Conservation (phyloP, 2,329 filamentous ascomycete genomes). For the Plectosphaerella plurivora region DNA sequence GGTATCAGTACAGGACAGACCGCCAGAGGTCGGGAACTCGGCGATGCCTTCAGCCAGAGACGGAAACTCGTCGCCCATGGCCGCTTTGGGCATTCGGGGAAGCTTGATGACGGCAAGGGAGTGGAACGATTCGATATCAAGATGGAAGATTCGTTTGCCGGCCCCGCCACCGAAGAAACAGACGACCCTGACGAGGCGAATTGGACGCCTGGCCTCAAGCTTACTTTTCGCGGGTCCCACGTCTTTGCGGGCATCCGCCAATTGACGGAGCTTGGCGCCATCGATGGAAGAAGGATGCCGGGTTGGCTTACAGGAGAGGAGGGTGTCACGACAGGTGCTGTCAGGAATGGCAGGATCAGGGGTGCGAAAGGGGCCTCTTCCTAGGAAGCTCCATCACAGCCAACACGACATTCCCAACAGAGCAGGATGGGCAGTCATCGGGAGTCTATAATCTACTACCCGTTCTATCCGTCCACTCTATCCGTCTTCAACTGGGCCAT, state of each 20-base stretch:
- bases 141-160: constrained; percentile 51
- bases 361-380: constrained; percentile 42
- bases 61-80: constrained; percentile 51
- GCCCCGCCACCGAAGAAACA: constrained; percentile 18
- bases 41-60: background rate
- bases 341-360: constrained; percentile 61
- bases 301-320: constrained; percentile 91
- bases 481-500: no score
- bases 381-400: no score
- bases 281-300: constrained; percentile 76
- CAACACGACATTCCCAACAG: no score
- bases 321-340: constrained; percentile 67
- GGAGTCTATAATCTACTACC: no score
- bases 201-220: constrained; percentile 56
- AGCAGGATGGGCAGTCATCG: no score
- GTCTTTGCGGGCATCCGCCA: constrained; percentile 77
- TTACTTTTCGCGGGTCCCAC: constrained; percentile 71
- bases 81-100: constrained; percentile 63
- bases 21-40: background rate
- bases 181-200: constrained; percentile 21
- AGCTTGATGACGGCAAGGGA: constrained; percentile 52
- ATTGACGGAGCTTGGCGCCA: constrained; percentile 69
- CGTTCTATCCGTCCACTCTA: no score
- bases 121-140: constrained; percentile 58
- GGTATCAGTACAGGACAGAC: constrained; percentile 5